Percentiles rank a stretch among this genome's conserved stretches.
These are phyloP conservation scores for Toxicodendron radicans DNA, from an alignment of 345 rosid genomes.

Conservation along the genomic window DNA sequence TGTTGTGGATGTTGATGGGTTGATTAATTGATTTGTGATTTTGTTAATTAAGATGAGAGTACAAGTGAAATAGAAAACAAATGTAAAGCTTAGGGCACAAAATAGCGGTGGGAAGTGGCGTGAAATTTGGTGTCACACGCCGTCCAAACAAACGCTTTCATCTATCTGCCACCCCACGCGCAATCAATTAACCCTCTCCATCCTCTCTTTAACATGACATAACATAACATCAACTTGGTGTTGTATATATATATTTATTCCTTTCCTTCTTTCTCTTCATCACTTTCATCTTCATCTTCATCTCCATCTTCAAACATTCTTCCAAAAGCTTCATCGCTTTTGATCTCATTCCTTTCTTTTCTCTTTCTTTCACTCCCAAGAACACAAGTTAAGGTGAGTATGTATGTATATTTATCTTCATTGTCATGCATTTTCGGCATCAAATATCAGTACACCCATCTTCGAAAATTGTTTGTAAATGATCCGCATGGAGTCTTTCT, in stretches of 20 bases:
- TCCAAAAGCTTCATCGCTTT: constrained; percentile 1
- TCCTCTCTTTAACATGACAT: constrained; percentile 4
- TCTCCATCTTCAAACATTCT: not conserved
- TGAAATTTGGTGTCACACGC: constrained; percentile 68
- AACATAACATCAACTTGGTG: constrained; percentile 13
- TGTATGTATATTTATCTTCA: no score
- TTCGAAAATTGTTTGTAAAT: no score
- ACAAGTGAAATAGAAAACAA: not conserved
- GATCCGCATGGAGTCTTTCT: no score
- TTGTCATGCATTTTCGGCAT: no score
- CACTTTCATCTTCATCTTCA: not conserved
- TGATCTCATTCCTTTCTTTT: no score
- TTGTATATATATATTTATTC: constrained; percentile 29
- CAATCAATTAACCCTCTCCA: constrained; percentile 53
- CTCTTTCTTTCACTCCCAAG: no score
- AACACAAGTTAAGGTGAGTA: no score
- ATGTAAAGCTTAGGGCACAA: constrained; percentile 52
- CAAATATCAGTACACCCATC: no score
- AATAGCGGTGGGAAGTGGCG: constrained; percentile 66
- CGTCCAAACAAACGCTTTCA: constrained; percentile 85
- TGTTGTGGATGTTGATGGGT: constrained; percentile 5
- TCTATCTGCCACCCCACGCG: constrained; percentile 86
- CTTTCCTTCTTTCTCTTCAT: constrained; percentile 7
- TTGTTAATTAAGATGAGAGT: no score
- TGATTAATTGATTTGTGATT: not conserved